phyloP scores from a whole-genome alignment of 176 grass and related monocot species.

The Cenchrus fungigraminus region DNA sequence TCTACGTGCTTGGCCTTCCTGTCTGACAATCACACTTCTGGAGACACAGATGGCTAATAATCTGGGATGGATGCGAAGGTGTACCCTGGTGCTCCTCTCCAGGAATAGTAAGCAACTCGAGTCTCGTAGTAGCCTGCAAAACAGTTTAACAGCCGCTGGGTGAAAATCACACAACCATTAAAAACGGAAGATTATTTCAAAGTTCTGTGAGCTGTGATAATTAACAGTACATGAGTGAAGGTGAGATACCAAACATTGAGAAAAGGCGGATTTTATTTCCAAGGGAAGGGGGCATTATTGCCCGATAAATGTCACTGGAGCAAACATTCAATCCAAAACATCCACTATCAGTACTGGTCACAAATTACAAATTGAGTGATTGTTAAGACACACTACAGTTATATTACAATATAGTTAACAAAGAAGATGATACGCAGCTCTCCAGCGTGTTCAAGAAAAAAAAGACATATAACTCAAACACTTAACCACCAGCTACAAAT shows the following conservation, averaged over 20 bases:
- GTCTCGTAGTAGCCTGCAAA: conserved; percentile 78
- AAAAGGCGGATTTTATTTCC: not conserved
- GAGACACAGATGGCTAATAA: conserved; percentile 42
- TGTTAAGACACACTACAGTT: not conserved
- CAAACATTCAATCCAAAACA: not conserved
- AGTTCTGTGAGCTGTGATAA: not conserved
- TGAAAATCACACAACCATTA: not conserved
- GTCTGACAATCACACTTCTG: not conserved
- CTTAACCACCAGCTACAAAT: not conserved
- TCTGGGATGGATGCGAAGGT: conserved; percentile 63
- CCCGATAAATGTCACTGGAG: not conserved
- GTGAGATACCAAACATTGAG: not conserved
- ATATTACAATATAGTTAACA: not conserved
- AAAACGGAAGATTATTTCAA: not conserved
- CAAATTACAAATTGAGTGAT: not conserved
- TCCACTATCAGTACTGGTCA: not conserved
- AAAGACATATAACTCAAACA: not conserved
- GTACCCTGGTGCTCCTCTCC: conserved; percentile 73
- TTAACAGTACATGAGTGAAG: not conserved
- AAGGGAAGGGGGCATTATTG: not conserved
- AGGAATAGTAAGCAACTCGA: conserved; percentile 77
- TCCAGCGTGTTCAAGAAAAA: no score
- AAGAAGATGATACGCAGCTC: not conserved
- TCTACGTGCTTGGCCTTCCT: not conserved
- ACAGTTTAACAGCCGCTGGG: not conserved